A percentile compares a stretch with the other conserved stretches of the same genome.
These are phyloP conservation scores for Pseudocercospora eumusae DNA, from an alignment of 2,329 filamentous ascomycete genomes.

Conservation along the genomic window DNA sequence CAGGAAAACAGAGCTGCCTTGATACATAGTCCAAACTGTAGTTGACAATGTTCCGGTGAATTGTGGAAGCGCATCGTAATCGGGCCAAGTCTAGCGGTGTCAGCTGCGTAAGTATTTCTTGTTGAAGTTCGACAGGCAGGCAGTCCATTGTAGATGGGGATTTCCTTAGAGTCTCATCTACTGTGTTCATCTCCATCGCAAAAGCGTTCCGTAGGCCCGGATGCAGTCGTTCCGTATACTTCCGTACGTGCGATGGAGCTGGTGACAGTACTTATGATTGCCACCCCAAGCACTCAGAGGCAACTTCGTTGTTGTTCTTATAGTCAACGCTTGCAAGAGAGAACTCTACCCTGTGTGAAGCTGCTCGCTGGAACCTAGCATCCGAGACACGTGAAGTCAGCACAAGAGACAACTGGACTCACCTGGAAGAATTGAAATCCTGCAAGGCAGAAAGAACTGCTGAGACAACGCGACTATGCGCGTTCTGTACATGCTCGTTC, in stretches of 20 bases:
- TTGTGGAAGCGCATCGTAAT: not conserved
- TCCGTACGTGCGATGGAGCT: not conserved
- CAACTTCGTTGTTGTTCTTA: not conserved
- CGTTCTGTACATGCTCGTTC: not conserved
- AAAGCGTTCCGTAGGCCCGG: not conserved
- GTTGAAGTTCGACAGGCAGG: not conserved
- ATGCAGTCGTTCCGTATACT: not conserved
- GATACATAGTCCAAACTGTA: not conserved
- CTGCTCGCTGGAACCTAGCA: not conserved
- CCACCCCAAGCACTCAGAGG: not conserved
- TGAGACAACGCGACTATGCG: not conserved
- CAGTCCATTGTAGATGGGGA: not conserved
- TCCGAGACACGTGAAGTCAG: not conserved
- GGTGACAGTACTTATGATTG: not conserved
- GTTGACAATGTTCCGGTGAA: not conserved
- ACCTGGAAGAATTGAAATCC: not conserved
- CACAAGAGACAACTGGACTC: not conserved
- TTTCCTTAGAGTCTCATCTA: conserved; percentile 6
- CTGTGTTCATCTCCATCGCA: not conserved
- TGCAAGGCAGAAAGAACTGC: not conserved
- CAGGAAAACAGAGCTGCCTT: not conserved
- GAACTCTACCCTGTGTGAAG: not conserved
- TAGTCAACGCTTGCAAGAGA: not conserved
- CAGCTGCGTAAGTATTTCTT: conserved; percentile 1
- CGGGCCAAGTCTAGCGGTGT: not conserved